Base-by-base conservation (phyloP, 2,329 filamentous ascomycete genomes). In the Exophiala xenobiotica region DNA sequence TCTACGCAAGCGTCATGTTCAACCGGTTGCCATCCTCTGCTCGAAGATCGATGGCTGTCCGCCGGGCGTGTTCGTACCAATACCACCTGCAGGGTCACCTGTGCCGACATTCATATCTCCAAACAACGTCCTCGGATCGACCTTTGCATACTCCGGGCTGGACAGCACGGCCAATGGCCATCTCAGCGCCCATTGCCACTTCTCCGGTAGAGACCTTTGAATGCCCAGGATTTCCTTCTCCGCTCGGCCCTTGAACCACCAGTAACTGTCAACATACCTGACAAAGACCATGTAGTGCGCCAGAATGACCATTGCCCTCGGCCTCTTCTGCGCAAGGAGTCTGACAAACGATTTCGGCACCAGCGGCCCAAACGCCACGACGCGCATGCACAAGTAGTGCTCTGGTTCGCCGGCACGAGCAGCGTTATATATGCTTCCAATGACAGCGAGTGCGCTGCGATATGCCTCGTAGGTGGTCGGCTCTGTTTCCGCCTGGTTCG, bases 281-380 rank as follows among this genome's bases (percentile, higher is more conserved):
- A 64, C 54, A 8, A 67, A 58, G 12, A 61, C 64, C 48, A 68
- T 67, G 54, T 63, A 66, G 46, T 66, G 63, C 3, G 65, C 65
- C 35, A 68, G 52, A 1, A 63, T 61, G 7, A 67, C 64, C 29
- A 68, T 40, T 11, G 66, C 65, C 19, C 64, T 59, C 9, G 65
- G 65, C 29, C 60, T 53, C 12, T 57, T 44, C 46, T 66, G 60
- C 12, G 53, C 51, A 16, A 68, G 55, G 33, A 68, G 58, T 19
- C 64, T 60, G 14, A 65, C 60, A 18, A 66, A 68, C 38, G 55
- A 48, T n/a, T 57, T 49, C 12, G 64, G 60, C 8, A 66, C 58
- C 47, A 65, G 61, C 22, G 66, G 57, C 5, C 63, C 59, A 38
- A 68, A 68, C 33, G 61, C 58, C 27, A 64, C 58, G 12, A 67